Base-by-base conservation (phyloP, 495 filamentous ascomycete species). In the Immersiella caudata region DNA sequence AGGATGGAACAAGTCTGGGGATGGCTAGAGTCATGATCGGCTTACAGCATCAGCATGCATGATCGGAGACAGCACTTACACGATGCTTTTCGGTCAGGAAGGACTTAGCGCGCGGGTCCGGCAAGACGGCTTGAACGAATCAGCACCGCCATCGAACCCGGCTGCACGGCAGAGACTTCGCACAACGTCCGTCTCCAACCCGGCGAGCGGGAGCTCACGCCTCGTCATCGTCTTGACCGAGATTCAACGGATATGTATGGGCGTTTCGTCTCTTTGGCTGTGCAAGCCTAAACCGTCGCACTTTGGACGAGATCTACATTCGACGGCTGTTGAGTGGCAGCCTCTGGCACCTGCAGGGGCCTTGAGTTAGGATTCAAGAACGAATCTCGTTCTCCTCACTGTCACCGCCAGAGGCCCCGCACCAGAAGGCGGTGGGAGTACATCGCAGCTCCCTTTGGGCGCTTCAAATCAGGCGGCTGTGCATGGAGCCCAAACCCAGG, bases 401-500 rank as follows among this genome's bases (percentile, higher is more conserved):
- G 21, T 26, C 52, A 22, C 21, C 24, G 52, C 52, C 52, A 26
- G 25, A 22, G 7, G 14, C 52, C 52, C 52, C 52, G 52, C 52
- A 4, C n/a, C 22, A 11, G 52, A 55, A 55, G 7, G 20, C 2
- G 7, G 56, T 59, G 6, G 56, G n/a, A 33, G 56, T 7, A 59
- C 9, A 59, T 20, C 18, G 56, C 24, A 33, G 25, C 3, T 52
- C 7, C 16, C 35, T 25, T 49, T 62, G 33, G 60, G 60, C 27
- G n/a, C 20, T 21, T 49, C 21, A 20, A 27, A 62, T 62, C 60
- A 35, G 60, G 36, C 35, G 21, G 36, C 33, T 14, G 36, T 46
- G 60, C 60, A 21, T 60, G 57, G 29, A 62, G 60, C 35, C 60
- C 36, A 62, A 62, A 36, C n/a, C 8, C 33, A 46, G 20, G n/a